Evolutionary conservation across 2,329 filamentous ascomycete genomes (phyloP).

Genomic region (Aspergillus aculeatus): DNA sequence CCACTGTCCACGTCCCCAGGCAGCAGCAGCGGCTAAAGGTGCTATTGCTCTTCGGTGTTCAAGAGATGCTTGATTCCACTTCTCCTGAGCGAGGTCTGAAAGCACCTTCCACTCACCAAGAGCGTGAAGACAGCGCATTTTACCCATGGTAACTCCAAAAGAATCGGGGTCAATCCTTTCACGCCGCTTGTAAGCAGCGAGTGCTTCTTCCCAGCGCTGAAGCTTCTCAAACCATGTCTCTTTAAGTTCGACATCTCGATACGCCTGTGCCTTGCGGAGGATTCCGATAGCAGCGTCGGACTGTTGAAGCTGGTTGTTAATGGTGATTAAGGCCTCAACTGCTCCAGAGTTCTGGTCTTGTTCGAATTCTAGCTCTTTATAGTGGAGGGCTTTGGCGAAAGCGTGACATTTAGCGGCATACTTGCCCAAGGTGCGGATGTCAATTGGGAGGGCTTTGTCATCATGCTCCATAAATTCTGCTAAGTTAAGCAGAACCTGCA

Average conservation of each 20-base stretch:
- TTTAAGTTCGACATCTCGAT: constrained; percentile 91
- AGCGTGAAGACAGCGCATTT: constrained; percentile 97
- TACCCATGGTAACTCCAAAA: constrained; percentile 97
- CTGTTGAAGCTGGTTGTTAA: constrained; percentile 98
- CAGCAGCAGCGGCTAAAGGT: constrained; percentile 87
- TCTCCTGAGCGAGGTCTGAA: constrained; percentile 82
- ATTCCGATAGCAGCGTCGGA: constrained; percentile 98
- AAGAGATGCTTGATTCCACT: constrained; percentile 84
- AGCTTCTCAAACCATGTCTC: constrained; percentile 99
- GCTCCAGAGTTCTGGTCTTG: constrained; percentile 95
- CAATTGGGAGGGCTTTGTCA: constrained; percentile 95
- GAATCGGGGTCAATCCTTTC: constrained; percentile 73
- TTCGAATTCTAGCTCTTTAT: constrained; percentile 97
- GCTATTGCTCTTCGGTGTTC: constrained; percentile 91
- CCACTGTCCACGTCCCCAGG: constrained; percentile 96
- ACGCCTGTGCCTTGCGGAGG: constrained; percentile 89
- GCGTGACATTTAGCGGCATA: constrained; percentile 97
- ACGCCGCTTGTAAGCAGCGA: constrained; percentile 86
- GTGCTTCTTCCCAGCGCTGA: constrained; percentile 95
- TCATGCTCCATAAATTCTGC: constrained; percentile 99
- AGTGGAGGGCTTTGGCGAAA: constrained; percentile 96
- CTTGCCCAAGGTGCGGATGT: constrained; percentile 89
- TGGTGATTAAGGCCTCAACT: constrained; percentile 95
- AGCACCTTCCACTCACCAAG: constrained; percentile 96
- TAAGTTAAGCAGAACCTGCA: constrained; percentile 90